phyloP scores from a whole-genome alignment of 2,329 filamentous ascomycete genomes.

The Calonectria pteridis region DNA sequence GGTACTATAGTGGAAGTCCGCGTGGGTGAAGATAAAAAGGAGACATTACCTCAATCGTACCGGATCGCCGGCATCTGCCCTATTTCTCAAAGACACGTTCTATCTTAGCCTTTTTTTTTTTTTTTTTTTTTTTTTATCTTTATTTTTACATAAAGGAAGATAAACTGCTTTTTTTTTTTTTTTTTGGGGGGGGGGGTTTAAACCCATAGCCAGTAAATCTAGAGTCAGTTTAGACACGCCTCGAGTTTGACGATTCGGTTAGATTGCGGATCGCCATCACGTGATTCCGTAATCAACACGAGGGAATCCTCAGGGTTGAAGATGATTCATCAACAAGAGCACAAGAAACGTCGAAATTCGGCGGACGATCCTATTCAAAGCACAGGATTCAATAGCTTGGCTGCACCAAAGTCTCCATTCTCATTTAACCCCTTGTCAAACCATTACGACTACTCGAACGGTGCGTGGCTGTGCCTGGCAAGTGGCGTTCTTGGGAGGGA shows the following conservation, averaged over 20 bases:
- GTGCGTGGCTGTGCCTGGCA: slow-evolving; percentile 40
- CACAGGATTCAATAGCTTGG: background rate
- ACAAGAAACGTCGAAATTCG: background rate
- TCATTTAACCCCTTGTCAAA: background rate
- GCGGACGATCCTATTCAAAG: background rate
- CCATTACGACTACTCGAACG: background rate
- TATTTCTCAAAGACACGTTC: background rate
- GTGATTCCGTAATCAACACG: background rate
- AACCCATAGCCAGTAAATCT: too few species aligned
- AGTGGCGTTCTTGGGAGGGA: slow-evolving; percentile 28
- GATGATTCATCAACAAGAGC: background rate
- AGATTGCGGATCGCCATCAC: background rate
- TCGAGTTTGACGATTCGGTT: background rate
- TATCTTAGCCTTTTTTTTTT: background rate
- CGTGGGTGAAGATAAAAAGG: background rate
- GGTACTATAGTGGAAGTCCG: background rate
- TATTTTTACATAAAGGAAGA: background rate
- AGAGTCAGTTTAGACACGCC: background rate
- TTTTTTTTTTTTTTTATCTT: background rate
- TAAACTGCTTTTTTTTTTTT: background rate
- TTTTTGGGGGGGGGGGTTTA: too few species aligned
- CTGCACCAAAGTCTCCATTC: background rate
- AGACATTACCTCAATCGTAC: background rate
- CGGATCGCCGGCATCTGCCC: background rate
- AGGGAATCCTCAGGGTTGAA: background rate